Conservation (phyloP, 2,329 filamentous ascomycete genomes). For the Diaporthe helianthi region DNA sequence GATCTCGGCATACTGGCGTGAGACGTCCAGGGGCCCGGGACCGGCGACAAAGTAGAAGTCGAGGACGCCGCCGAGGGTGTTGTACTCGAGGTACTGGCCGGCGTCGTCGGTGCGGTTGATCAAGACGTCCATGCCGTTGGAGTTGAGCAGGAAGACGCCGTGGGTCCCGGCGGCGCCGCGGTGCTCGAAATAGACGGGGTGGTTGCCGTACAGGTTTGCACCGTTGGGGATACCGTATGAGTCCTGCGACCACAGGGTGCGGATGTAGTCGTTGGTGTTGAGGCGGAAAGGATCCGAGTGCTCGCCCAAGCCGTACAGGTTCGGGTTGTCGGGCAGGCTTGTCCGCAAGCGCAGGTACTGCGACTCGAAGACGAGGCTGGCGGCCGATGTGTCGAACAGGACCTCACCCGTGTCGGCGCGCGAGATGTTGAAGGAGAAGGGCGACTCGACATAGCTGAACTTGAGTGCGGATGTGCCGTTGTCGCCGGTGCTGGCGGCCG, state of each 20-base stretch:
- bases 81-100: slow-evolving; percentile 79
- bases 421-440: slow-evolving; percentile 51
- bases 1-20: slow-evolving; percentile 65
- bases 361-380: slow-evolving; percentile 74
- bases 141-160: slow-evolving; percentile 75
- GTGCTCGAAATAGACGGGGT: slow-evolving; percentile 80
- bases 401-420: slow-evolving; percentile 53
- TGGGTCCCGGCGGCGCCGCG: slow-evolving; percentile 62
- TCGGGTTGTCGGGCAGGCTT: slow-evolving; percentile 69
- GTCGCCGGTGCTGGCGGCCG: slow-evolving; percentile 42
- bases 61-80: slow-evolving; percentile 76
- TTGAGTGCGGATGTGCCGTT: slow-evolving; percentile 40
- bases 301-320: slow-evolving; percentile 82
- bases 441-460: slow-evolving; percentile 46
- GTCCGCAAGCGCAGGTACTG: slow-evolving; percentile 80
- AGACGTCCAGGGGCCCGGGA: slow-evolving; percentile 62
- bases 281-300: slow-evolving; percentile 75
- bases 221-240: slow-evolving; percentile 66
- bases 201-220: slow-evolving; percentile 74
- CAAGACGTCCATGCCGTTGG: slow-evolving; percentile 79
- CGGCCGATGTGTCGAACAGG: slow-evolving; percentile 74
- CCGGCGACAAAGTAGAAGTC: slow-evolving; percentile 74
- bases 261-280: slow-evolving; percentile 72
- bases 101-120: slow-evolving; percentile 67
- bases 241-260: slow-evolving; percentile 75